A percentile compares a stretch with the other conserved stretches of the same genome.
Evolutionary conservation across 768 basidiomycete genomes (phyloP).

Genomic region (Sarcodon sp.): DNA sequence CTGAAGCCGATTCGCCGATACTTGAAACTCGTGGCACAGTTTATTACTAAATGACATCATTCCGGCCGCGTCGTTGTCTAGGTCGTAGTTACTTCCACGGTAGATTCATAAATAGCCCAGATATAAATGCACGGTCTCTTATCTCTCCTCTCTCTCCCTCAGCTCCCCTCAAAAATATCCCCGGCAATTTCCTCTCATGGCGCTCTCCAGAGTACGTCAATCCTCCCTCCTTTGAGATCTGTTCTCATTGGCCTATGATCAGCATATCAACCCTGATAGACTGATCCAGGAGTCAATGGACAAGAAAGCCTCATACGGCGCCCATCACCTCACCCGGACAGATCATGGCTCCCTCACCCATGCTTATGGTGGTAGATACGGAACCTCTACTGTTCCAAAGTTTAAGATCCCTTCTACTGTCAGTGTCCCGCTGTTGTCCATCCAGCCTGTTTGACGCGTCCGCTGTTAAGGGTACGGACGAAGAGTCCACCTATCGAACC

Average conservation of each 20-base stretch:
- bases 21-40: too few relatives aligned
- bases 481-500: constrained; percentile 39
- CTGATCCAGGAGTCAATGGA: constrained; percentile 50
- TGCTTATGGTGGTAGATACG: constrained; percentile 52
- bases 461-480: constrained; percentile 32
- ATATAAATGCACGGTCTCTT: constrained; percentile 2
- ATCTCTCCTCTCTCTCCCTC: constrained; percentile 8
- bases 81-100: not conserved
- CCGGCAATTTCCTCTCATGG: too few relatives aligned
- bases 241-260: constrained; percentile 1
- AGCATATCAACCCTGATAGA: constrained; percentile 60
- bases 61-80: not conserved
- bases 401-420: constrained; percentile 49
- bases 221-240: not conserved
- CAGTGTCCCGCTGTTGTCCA: not conserved
- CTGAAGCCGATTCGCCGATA: too few relatives aligned
- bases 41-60: too few relatives aligned
- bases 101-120: not conserved
- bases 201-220: constrained; percentile 30
- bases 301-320: constrained; percentile 5
- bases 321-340: constrained; percentile 13
- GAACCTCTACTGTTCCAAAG: constrained; percentile 58
- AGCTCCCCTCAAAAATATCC: constrained; percentile 24
- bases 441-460: not conserved
- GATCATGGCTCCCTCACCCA: constrained; percentile 21